Conservation (phyloP, 1,139 yeast species). For the Lizanozyma gosingica region DNA sequence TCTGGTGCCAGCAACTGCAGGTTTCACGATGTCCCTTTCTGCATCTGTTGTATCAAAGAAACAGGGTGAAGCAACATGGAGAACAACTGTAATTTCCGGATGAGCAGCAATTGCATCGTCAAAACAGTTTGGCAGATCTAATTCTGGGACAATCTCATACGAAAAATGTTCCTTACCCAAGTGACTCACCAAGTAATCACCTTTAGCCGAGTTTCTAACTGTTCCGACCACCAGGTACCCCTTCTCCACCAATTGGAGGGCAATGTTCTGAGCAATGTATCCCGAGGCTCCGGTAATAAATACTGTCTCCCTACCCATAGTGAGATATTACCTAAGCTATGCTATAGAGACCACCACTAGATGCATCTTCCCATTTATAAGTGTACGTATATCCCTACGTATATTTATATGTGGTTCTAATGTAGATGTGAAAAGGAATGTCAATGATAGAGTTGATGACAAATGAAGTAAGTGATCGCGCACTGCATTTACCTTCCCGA, state of each 20-base stretch:
- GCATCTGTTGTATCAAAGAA: slow-evolving; percentile 6
- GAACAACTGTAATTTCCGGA: slow-evolving; percentile 17
- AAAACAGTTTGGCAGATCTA: slow-evolving; percentile 6
- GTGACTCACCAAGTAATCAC: slow-evolving; percentile 12
- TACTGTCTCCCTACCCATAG: slow-evolving; percentile 18
- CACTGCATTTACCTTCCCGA: too few relatives aligned
- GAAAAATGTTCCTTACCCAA: slow-evolving; percentile 7
- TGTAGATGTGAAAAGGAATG: too few relatives aligned
- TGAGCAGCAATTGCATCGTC: slow-evolving; percentile 16
- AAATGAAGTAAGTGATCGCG: too few relatives aligned
- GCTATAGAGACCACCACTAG: too few relatives aligned
- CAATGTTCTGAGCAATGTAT: slow-evolving; percentile 28
- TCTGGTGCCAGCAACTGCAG: slow-evolving; percentile 18
- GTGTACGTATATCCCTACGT: too few relatives aligned
- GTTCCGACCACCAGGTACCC: slow-evolving; percentile 24
- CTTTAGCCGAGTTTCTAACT: slow-evolving; percentile 19
- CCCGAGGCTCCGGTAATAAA: slow-evolving; percentile 34
- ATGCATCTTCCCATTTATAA: too few relatives aligned
- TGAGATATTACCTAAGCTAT: too few relatives aligned
- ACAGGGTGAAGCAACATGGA: slow-evolving; percentile 18
- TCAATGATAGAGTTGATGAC: too few relatives aligned
- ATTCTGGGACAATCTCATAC: slow-evolving; percentile 8
- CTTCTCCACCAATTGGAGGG: slow-evolving; percentile 16
- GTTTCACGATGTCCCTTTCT: slow-evolving; percentile 9
- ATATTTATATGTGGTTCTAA: too few relatives aligned